Percentiles rank a stretch among this genome's conserved stretches.
These are phyloP conservation scores for Blastocrithidia nonstop DNA, from an alignment of 208 protist genomes.

Conservation along the genomic window DNA sequence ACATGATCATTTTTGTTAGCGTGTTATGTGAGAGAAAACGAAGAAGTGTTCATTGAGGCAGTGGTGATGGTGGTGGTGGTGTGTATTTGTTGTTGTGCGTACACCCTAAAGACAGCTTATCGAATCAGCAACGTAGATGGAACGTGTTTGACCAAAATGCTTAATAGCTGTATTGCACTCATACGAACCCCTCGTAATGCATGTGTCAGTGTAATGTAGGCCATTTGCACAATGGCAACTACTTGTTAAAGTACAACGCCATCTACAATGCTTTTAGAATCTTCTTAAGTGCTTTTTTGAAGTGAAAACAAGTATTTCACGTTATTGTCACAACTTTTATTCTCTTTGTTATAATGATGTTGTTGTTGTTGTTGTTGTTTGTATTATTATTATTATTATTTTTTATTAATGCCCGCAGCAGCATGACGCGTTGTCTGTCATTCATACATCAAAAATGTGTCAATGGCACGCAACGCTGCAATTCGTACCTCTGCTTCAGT, in stretches of 20 bases:
- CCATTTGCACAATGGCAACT: conserved; percentile 19
- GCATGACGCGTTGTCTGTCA: too few species aligned
- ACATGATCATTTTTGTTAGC: too few species aligned
- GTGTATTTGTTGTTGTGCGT: too few species aligned
- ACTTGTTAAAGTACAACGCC: neutral
- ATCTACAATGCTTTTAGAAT: neutral
- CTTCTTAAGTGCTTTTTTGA: too few species aligned
- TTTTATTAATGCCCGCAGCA: too few species aligned
- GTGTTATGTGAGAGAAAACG: too few species aligned
- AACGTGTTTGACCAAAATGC: conserved; percentile 30
- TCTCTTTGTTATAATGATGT: neutral
- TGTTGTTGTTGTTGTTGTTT: too few species aligned
- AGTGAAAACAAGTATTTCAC: too few species aligned
- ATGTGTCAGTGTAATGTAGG: conserved; percentile 55
- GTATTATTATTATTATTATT: neutral
- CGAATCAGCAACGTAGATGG: too few species aligned
- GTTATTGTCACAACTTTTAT: neutral
- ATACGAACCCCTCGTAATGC: conserved; percentile 39
- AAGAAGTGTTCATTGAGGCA: too few species aligned
- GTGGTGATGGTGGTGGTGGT: too few species aligned
- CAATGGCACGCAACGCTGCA: conserved; percentile 21
- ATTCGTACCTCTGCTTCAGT: conserved; percentile 49
- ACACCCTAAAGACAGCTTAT: too few species aligned
- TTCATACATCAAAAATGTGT: conserved; percentile 10
- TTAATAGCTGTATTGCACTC: conserved; percentile 35